Conservation (phyloP, 129 eudicot genomes). For the Solidago caesia region DNA sequence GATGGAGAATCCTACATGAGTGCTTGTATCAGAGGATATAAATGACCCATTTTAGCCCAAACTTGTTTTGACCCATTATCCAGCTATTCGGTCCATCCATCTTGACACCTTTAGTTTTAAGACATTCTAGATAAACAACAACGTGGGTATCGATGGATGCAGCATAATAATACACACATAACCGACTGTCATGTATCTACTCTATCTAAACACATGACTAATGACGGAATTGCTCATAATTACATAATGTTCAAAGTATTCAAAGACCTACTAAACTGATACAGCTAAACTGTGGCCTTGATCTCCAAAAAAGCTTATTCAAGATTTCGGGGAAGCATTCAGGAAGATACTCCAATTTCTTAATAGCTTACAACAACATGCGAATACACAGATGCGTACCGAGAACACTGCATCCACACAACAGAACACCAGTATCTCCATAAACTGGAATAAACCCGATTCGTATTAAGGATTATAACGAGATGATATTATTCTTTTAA, state of each 20-base stretch:
- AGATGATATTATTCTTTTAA: too few species aligned
- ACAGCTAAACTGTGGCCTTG: too few species aligned
- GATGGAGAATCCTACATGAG: conserved; percentile 98
- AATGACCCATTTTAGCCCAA: background rate
- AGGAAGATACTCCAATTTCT: too few species aligned
- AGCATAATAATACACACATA: conserved; percentile 52
- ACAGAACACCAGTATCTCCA: too few species aligned
- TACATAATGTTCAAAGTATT: conserved; percentile 48
- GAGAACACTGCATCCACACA: too few species aligned
- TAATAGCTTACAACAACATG: too few species aligned
- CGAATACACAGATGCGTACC: too few species aligned
- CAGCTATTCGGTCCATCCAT: background rate
- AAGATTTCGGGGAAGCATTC: too few species aligned
- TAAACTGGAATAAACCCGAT: too few species aligned
- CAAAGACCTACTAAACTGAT: conserved; percentile 23
- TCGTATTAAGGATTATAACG: too few species aligned
- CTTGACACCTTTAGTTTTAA: background rate
- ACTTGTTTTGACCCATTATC: background rate
- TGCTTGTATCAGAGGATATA: conserved; percentile 78
- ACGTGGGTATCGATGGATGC: conserved; percentile 53
- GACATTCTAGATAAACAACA: conserved; percentile 24
- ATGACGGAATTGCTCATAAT: conserved; percentile 50
- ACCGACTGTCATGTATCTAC: conserved; percentile 55
- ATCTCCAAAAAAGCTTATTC: too few species aligned
- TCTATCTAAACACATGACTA: conserved; percentile 51